Percentiles rank a stretch among this genome's conserved stretches.
These are phyloP conservation scores for Rubroboletus satanas DNA, from an alignment of 768 basidiomycete genomes.

Conservation along the genomic window DNA sequence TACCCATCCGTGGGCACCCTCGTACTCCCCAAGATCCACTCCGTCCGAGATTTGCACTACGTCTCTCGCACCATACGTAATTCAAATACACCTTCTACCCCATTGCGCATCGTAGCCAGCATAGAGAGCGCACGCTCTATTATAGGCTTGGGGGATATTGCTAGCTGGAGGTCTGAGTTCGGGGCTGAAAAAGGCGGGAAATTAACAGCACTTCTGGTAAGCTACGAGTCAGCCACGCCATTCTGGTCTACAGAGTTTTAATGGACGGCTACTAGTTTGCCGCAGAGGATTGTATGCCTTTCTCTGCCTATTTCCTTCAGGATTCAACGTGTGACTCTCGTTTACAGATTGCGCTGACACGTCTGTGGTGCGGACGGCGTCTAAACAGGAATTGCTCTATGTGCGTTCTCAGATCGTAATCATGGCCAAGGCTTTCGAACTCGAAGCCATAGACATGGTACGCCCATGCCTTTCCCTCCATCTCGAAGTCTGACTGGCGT, in stretches of 20 bases:
- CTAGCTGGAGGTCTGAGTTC: constrained; percentile 56
- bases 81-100: constrained; percentile 26
- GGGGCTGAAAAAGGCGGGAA: constrained; percentile 44
- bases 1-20: constrained; percentile 54
- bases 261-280: constrained; percentile 60
- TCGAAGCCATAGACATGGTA: constrained; percentile 92
- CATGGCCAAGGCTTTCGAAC: constrained; percentile 75
- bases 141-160: constrained; percentile 66
- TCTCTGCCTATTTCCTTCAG: not conserved
- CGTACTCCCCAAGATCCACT: constrained; percentile 84
- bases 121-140: constrained; percentile 80
- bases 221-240: not conserved
- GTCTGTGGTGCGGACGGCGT: constrained; percentile 69
- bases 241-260: not conserved
- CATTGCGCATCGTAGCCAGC: constrained; percentile 67
- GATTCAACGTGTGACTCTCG: constrained; percentile 1
- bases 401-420: constrained; percentile 81
- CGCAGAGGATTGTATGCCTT: constrained; percentile 80
- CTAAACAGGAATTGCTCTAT: constrained; percentile 74
- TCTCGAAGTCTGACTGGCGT: constrained; percentile 1
- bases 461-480: not conserved
- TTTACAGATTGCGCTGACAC: constrained; percentile 85
- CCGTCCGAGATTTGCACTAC: constrained; percentile 57
- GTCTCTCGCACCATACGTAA: constrained; percentile 44
- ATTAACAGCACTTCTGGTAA: constrained; percentile 59